Evolutionary conservation across 306 rosid species (phyloP).

Genomic region (Trichosanthes cucumerina): DNA sequence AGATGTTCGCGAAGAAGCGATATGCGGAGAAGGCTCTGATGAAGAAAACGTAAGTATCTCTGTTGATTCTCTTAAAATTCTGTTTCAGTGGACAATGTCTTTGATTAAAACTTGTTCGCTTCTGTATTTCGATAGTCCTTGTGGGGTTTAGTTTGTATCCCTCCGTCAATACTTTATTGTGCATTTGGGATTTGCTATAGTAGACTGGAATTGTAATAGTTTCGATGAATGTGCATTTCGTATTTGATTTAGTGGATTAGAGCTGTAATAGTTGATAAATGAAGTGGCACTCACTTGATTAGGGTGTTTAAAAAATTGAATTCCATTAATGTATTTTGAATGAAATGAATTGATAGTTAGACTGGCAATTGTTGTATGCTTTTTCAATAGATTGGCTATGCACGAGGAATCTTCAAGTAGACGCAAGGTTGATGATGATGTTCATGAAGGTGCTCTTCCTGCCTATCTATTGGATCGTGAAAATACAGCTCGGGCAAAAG

Average conservation of each 20-base stretch:
- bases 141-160: not conserved
- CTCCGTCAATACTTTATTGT: not conserved
- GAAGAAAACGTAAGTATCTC: conserved; percentile 73
- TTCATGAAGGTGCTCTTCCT: too few relatives aligned
- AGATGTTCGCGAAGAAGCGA: conserved; percentile 76
- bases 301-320: not conserved
- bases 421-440: too few relatives aligned
- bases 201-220: not conserved
- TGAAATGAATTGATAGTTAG: not conserved
- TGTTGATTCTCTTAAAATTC: not conserved
- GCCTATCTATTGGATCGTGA: too few relatives aligned
- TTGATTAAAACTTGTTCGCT: too few relatives aligned
- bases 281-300: not conserved
- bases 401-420: conserved; percentile 79
- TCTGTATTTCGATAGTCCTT: not conserved
- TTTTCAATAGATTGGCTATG: conserved; percentile 53
- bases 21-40: conserved; percentile 74
- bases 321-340: not conserved
- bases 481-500: too few relatives aligned
- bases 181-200: not conserved
- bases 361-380: not conserved
- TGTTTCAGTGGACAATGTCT: not conserved
- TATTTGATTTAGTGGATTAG: not conserved
- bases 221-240: not conserved
- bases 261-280: too few relatives aligned